Percentiles rank a stretch among this genome's conserved stretches.
Evolutionary conservation across 805 yeast genomes (phyloP).

Genomic region (Candida qinlingensis): DNA sequence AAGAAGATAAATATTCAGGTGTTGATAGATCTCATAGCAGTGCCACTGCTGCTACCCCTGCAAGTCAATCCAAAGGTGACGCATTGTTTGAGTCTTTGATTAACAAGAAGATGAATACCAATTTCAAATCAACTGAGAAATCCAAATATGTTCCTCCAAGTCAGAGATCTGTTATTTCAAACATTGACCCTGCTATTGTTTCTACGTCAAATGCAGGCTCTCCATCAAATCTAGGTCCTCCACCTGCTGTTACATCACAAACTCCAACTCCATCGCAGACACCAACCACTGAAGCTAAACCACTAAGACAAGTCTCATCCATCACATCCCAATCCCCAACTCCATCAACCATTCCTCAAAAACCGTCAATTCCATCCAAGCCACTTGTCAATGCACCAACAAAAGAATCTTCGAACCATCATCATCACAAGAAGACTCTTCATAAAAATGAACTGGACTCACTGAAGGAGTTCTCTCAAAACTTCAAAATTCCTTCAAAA

Average conservation of each 20-base stretch:
- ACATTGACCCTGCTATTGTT: slow-evolving; percentile 61
- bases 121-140: slow-evolving; percentile 35
- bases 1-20: slow-evolving; percentile 94
- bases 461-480: slow-evolving; percentile 72
- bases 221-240: not conserved
- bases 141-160: slow-evolving; percentile 51
- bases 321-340: slow-evolving; percentile 1
- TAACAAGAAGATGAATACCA: slow-evolving; percentile 30
- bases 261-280: slow-evolving; percentile 2
- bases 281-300: not conserved
- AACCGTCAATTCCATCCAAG: slow-evolving; percentile 12
- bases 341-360: slow-evolving; percentile 27
- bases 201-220: slow-evolving; percentile 36
- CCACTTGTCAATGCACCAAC: slow-evolving; percentile 12
- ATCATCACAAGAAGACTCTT: slow-evolving; percentile 19
- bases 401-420: slow-evolving; percentile 1
- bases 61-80: slow-evolving; percentile 15
- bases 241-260: not conserved
- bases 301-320: too few species aligned
- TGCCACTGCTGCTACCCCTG: slow-evolving; percentile 1
- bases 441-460: slow-evolving; percentile 64
- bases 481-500: slow-evolving; percentile 64
- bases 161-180: slow-evolving; percentile 41
- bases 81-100: slow-evolving; percentile 25
- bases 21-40: slow-evolving; percentile 35